phyloP scores from a whole-genome alignment of 148 eudicot genomes.

The Vaccinium myrtillus region DNA sequence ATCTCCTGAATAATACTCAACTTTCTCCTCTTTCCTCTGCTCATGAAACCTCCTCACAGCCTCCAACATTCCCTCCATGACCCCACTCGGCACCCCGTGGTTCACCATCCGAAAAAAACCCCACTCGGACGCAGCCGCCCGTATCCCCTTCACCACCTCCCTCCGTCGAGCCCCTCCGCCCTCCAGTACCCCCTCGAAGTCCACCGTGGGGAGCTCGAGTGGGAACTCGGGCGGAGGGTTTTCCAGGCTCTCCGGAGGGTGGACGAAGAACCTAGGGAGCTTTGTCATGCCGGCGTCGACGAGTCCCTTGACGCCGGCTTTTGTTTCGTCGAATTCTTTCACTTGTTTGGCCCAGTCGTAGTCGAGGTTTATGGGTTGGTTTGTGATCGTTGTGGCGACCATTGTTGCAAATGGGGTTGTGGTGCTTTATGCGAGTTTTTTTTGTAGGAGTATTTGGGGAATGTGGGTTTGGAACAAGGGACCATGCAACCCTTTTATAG shows the following conservation, averaged over 20 bases:
- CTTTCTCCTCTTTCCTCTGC: conserved; percentile 43
- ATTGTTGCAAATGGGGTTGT: background rate
- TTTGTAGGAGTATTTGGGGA: background rate
- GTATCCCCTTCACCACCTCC: conserved; percentile 22
- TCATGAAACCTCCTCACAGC: conserved; percentile 35
- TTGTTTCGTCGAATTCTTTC: background rate
- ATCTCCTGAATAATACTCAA: conserved; percentile 37
- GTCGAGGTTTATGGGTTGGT: background rate
- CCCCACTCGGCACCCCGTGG: conserved; percentile 25
- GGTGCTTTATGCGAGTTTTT: background rate
- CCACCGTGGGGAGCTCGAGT: conserved; percentile 42
- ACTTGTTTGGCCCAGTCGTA: conserved; percentile 10
- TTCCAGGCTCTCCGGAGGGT: conserved; percentile 14
- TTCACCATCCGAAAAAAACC: conserved; percentile 34
- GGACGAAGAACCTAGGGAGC: background rate
- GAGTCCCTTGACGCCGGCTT: background rate
- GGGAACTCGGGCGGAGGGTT: conserved; percentile 4
- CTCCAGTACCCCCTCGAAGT: conserved; percentile 27
- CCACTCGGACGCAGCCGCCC: conserved; percentile 25
- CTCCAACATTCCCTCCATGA: conserved; percentile 18
- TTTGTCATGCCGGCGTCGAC: background rate
- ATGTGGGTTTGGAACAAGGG: background rate
- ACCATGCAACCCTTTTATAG: background rate
- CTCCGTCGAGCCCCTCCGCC: conserved; percentile 14
- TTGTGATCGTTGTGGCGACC: background rate